Conservation (phyloP, 148 eudicot species). For the Rhododendron mucronatum region DNA sequence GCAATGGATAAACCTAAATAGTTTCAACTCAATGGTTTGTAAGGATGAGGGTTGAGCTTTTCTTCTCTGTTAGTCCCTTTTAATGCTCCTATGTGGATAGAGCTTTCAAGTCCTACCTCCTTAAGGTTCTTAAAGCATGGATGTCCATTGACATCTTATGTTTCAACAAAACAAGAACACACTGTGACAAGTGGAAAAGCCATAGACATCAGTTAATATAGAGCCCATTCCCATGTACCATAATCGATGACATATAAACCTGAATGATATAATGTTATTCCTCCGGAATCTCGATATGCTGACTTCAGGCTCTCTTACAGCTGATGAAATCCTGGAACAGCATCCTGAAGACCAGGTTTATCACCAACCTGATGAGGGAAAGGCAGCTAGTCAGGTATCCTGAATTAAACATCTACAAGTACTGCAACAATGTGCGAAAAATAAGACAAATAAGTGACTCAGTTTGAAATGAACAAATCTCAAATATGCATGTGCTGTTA, state of each 20-base stretch:
- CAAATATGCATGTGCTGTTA: conserved; percentile 13
- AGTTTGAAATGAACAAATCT: not conserved
- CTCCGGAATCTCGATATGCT: conserved; percentile 4
- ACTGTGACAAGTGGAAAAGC: conserved; percentile 7
- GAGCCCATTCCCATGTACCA: not conserved
- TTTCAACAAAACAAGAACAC: conserved; percentile 21
- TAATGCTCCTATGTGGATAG: not conserved
- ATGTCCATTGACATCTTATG: not conserved
- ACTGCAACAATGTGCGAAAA: not conserved
- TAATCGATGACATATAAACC: not conserved
- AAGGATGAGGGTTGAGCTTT: not conserved
- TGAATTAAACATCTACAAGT: not conserved
- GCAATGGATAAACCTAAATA: not conserved
- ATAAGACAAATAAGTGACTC: not conserved
- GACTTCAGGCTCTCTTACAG: conserved; percentile 21
- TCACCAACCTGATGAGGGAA: conserved; percentile 37
- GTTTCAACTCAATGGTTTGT: not conserved
- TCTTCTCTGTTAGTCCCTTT: not conserved
- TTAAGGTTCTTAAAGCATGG: not conserved
- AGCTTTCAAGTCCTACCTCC: not conserved
- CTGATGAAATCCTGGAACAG: conserved; percentile 36
- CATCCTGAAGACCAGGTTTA: conserved; percentile 36
- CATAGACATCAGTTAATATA: not conserved
- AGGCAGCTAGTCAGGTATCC: conserved; percentile 39
- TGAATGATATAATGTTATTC: not conserved